Evolutionary conservation across 257 asterid species (phyloP).

Genomic region (Sherardia arvensis): DNA sequence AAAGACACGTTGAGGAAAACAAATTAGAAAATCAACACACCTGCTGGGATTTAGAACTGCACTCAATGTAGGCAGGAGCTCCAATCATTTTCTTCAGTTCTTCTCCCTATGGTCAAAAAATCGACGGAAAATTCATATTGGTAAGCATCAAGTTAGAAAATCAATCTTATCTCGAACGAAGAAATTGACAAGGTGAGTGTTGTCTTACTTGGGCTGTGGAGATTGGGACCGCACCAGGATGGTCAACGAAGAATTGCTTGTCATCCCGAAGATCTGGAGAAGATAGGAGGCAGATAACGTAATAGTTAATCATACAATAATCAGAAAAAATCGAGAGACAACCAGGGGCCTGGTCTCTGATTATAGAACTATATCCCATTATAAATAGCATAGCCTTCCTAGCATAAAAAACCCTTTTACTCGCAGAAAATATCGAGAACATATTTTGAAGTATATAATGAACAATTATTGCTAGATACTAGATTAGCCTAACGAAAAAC

Average conservation of each 20-base stretch:
- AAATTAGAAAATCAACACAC: conserved; percentile 9
- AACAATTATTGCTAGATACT: neutral
- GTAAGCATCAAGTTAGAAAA: neutral
- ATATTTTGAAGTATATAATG: neutral
- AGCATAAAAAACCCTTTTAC: neutral
- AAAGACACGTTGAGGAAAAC: neutral
- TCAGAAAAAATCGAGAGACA: conserved; percentile 1
- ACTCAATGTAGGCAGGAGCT: conserved; percentile 35
- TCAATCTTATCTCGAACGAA: neutral
- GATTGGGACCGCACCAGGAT: conserved; percentile 93
- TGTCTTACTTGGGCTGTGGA: conserved; percentile 65
- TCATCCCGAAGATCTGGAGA: conserved; percentile 88
- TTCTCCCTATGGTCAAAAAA: conserved; percentile 30
- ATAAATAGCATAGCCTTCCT: neutral
- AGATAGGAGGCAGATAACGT: neutral
- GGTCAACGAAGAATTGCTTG: conserved; percentile 76
- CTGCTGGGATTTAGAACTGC: conserved; percentile 45
- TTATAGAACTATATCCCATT: neutral
- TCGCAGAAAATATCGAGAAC: neutral
- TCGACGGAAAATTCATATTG: neutral
- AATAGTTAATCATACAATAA: neutral
- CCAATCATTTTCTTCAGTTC: conserved; percentile 35
- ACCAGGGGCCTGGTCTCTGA: neutral
- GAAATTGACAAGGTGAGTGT: neutral
- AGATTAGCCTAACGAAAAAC: neutral